phyloP scores from a whole-genome alignment of 176 grass and related monocot species.

The Lolium perenne region DNA sequence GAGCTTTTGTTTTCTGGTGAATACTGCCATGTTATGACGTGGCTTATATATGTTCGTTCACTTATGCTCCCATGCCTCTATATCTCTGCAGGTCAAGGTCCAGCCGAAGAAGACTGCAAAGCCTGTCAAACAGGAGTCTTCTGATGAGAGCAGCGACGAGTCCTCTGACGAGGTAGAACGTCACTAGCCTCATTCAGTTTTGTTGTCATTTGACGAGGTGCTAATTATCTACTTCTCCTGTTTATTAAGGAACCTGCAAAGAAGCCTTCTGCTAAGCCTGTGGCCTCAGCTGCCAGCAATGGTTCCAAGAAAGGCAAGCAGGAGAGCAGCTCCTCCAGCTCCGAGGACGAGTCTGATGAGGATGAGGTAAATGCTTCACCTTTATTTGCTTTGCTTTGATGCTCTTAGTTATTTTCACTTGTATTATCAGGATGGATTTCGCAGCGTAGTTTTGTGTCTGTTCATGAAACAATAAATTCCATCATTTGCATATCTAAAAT shows the following conservation, averaged over 20 bases:
- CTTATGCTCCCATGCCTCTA: neutral
- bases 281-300: conserved; percentile 18
- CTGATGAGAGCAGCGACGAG: conserved; percentile 58
- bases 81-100: conserved; percentile 54
- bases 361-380: conserved; percentile 36
- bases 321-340: conserved; percentile 52
- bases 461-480: neutral
- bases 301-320: conserved; percentile 58
- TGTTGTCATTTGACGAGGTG: neutral
- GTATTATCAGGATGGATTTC: neutral
- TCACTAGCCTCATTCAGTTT: neutral
- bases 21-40: conserved; percentile 1
- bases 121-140: conserved; percentile 55
- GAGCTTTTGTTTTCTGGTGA: neutral
- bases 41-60: neutral
- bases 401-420: neutral
- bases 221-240: conserved; percentile 17
- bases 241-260: conserved; percentile 63
- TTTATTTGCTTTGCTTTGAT: neutral
- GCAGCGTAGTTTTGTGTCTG: neutral
- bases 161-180: conserved; percentile 71
- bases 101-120: conserved; percentile 56
- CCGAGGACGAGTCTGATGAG: conserved; percentile 59
- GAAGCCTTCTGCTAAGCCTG: conserved; percentile 47
- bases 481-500: neutral